Evolutionary conservation across 257 asterid genomes (phyloP).

Genomic region (Lantana camara): DNA sequence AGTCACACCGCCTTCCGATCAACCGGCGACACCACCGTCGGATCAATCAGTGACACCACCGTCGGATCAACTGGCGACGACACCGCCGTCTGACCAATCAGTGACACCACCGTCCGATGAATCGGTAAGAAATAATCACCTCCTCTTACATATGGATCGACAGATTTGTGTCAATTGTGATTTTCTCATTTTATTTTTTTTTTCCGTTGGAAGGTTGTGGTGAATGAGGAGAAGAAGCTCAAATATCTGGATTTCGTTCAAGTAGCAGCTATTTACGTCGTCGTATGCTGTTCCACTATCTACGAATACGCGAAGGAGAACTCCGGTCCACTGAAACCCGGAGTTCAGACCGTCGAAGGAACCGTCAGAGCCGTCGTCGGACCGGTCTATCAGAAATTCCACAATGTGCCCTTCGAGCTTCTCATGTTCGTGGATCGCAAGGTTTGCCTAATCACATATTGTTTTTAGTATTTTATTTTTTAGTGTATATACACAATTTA

Average conservation of each 20-base stretch:
- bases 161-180: neutral
- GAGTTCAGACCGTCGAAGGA: constrained; percentile 72
- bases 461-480: neutral
- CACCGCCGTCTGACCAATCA: constrained; percentile 4
- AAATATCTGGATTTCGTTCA: constrained; percentile 73
- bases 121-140: neutral
- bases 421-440: constrained; percentile 72
- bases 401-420: constrained; percentile 52
- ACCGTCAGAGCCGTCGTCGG: constrained; percentile 64
- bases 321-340: constrained; percentile 74
- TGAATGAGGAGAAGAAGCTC: constrained; percentile 42
- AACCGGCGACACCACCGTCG: constrained; percentile 26
- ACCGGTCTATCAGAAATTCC: constrained; percentile 68
- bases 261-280: constrained; percentile 47
- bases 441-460: constrained; percentile 36
- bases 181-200: neutral
- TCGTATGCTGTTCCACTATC: constrained; percentile 55
- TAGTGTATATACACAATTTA: too few relatives aligned
- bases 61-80: too few relatives aligned
- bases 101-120: constrained; percentile 3
- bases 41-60: neutral
- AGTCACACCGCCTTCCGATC: constrained; percentile 8
- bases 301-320: constrained; percentile 74
- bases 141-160: neutral
- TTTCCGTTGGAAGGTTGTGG: constrained; percentile 35